These are phyloP conservation scores for Dipodascopsis tothii DNA, from an alignment of 805 yeast genomes.

Conservation along the genomic window DNA sequence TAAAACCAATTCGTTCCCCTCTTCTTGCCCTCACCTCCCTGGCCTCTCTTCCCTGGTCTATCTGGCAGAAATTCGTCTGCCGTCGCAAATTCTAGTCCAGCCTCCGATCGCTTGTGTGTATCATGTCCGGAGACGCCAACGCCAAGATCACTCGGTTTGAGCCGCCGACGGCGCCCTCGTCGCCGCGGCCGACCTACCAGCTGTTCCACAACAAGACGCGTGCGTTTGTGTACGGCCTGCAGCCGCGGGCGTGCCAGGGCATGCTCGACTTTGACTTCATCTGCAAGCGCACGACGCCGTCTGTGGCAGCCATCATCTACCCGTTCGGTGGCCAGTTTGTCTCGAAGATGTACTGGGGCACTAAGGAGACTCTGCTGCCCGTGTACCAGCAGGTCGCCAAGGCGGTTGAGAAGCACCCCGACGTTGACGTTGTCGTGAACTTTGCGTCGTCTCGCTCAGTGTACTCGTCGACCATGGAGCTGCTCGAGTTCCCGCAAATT, in stretches of 20 bases:
- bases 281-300: slow-evolving; percentile 40
- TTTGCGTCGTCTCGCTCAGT: slow-evolving; percentile 43
- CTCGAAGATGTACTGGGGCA: slow-evolving; percentile 44
- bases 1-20: no score
- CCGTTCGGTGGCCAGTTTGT: slow-evolving; percentile 43
- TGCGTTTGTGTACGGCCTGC: slow-evolving; percentile 41
- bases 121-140: slow-evolving; percentile 18
- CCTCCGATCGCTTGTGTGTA: background rate
- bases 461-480: slow-evolving; percentile 42
- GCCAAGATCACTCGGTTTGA: slow-evolving; percentile 30
- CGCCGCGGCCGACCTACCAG: slow-evolving; percentile 32
- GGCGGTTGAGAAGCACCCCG: slow-evolving; percentile 40
- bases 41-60: no score
- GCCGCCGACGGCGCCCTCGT: slow-evolving; percentile 28
- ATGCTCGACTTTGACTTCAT: slow-evolving; percentile 43
- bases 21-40: no score
- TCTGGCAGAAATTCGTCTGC: no score
- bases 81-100: background rate
- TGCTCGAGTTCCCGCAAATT: slow-evolving; percentile 41
- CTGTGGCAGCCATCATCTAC: slow-evolving; percentile 42
- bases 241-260: slow-evolving; percentile 44
- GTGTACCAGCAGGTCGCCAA: slow-evolving; percentile 39
- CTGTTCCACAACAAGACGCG: slow-evolving; percentile 39
- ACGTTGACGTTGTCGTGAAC: slow-evolving; percentile 43
- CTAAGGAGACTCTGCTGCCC: slow-evolving; percentile 41